Percentiles rank a stretch among this genome's conserved stretches.
Evolutionary conservation across 352 stramenopile genomes (phyloP).

Genomic region (Phytopythium ostracodes): DNA sequence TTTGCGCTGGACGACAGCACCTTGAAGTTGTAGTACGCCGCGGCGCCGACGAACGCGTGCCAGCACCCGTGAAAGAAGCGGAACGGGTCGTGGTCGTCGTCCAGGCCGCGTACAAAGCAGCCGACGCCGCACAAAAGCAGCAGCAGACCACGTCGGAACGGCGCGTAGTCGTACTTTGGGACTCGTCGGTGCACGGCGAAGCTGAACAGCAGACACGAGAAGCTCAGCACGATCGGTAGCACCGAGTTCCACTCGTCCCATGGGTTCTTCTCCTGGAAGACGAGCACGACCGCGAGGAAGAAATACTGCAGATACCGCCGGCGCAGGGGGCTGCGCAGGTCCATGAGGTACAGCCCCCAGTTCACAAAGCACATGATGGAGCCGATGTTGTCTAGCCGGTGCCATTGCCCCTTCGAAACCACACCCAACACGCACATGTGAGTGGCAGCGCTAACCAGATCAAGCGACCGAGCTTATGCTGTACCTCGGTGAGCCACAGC

Average conservation of each 20-base stretch:
- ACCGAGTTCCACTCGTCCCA: conserved; percentile 64
- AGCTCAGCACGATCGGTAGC: conserved; percentile 39
- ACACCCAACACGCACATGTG: not conserved
- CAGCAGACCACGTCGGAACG: conserved; percentile 43
- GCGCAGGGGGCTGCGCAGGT: conserved; percentile 31
- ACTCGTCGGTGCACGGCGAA: conserved; percentile 36
- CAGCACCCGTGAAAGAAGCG: conserved; percentile 82
- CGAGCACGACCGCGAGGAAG: conserved; percentile 55
- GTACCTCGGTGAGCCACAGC: conserved; percentile 71
- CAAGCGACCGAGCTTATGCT: not conserved
- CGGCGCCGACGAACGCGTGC: conserved; percentile 68
- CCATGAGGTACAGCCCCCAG: conserved; percentile 77
- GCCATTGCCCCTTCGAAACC: conserved; percentile 55
- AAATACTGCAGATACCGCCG: conserved; percentile 66
- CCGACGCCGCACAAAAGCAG: conserved; percentile 40
- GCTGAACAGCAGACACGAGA: conserved; percentile 36
- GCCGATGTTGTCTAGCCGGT: conserved; percentile 78
- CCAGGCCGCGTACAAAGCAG: conserved; percentile 60
- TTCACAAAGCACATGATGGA: conserved; percentile 81
- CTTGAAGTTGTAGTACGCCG: conserved; percentile 70
- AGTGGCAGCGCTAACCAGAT: too few species aligned
- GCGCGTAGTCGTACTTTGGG: conserved; percentile 47
- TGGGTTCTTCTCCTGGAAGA: conserved; percentile 76
- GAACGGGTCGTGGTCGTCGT: conserved; percentile 74
- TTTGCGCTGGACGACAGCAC: conserved; percentile 31